Evolutionary conservation across 768 basidiomycete species (phyloP).

Genomic region (Lactifluus volemus): DNA sequence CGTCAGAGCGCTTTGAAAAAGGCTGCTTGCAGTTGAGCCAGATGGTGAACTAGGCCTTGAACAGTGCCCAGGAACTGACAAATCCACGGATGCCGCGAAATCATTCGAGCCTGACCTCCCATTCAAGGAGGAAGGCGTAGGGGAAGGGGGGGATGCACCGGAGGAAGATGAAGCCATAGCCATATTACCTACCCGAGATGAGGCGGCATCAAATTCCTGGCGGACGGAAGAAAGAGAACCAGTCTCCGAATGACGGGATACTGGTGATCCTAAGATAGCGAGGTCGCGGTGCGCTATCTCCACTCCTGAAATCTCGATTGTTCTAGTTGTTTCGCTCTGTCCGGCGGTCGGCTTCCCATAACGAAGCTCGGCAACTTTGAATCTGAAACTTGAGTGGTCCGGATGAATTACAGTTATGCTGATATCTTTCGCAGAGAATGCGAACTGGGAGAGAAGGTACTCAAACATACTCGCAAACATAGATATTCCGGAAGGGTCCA

Average conservation of each 20-base stretch:
- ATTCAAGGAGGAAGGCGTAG: conserved; percentile 1
- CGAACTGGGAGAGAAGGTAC: conserved; percentile 66
- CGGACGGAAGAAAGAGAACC: conserved; percentile 15
- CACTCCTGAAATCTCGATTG: conserved; percentile 49
- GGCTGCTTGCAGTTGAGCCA: conserved; percentile 47
- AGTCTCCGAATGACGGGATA: conserved; percentile 7
- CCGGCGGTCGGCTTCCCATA: conserved; percentile 42
- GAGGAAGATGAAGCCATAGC: conserved; percentile 41
- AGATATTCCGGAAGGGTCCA: conserved; percentile 67
- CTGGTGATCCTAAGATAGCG: conserved; percentile 19
- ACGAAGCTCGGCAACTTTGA: conserved; percentile 46
- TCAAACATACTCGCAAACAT: conserved; percentile 77
- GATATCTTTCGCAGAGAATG: conserved; percentile 63
- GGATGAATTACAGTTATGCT: conserved; percentile 63
- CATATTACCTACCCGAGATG: not conserved
- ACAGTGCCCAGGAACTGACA: conserved; percentile 46
- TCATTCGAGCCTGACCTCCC: conserved; percentile 42
- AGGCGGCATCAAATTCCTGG: not conserved
- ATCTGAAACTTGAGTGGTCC: conserved; percentile 49
- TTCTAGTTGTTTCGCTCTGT: conserved; percentile 31
- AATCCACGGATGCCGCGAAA: conserved; percentile 62
- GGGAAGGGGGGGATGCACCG: conserved; percentile 32
- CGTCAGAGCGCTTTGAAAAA: conserved; percentile 62
- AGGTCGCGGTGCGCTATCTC: conserved; percentile 44
- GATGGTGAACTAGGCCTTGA: conserved; percentile 30